These are phyloP conservation scores for Phytophthora gonapodyides DNA, from an alignment of 352 stramenopile genomes.

Conservation along the genomic window DNA sequence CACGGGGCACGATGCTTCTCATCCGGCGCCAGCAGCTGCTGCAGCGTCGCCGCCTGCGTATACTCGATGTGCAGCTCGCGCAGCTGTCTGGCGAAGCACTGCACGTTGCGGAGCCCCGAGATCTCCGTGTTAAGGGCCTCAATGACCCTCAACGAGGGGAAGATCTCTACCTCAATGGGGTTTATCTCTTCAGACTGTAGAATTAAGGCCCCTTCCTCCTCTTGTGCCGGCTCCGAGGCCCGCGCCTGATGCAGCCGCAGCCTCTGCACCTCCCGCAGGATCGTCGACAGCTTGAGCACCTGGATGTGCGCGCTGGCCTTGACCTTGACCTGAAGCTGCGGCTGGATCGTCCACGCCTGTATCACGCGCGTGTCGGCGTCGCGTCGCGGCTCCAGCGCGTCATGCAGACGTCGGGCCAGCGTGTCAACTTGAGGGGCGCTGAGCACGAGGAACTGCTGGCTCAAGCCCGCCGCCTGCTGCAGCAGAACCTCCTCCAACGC, in stretches of 20 bases:
- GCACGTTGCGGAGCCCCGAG: constrained; percentile 50
- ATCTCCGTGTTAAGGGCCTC: constrained; percentile 63
- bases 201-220: background rate
- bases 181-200: background rate
- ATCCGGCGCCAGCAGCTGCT: constrained; percentile 47
- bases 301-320: constrained; percentile 82
- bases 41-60: constrained; percentile 50
- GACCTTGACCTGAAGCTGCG: constrained; percentile 56
- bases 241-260: constrained; percentile 69
- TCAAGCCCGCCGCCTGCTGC: constrained; percentile 52
- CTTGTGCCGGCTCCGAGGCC: constrained; percentile 7
- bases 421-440: constrained; percentile 71
- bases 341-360: constrained; percentile 81
- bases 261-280: constrained; percentile 69
- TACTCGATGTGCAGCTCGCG: constrained; percentile 74
- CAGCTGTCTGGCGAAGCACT: constrained; percentile 74
- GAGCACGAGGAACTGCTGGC: constrained; percentile 66
- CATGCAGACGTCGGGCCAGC: constrained; percentile 67
- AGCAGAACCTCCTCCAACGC: constrained; percentile 73
- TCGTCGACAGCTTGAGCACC: constrained; percentile 88
- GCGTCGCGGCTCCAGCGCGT: constrained; percentile 72
- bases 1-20: constrained; percentile 24
- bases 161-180: constrained; percentile 79
- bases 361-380: constrained; percentile 66
- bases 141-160: constrained; percentile 69